Base-by-base conservation (phyloP, 1,284 basidiomycete species). In the Apiotrichum laibachii region DNA sequence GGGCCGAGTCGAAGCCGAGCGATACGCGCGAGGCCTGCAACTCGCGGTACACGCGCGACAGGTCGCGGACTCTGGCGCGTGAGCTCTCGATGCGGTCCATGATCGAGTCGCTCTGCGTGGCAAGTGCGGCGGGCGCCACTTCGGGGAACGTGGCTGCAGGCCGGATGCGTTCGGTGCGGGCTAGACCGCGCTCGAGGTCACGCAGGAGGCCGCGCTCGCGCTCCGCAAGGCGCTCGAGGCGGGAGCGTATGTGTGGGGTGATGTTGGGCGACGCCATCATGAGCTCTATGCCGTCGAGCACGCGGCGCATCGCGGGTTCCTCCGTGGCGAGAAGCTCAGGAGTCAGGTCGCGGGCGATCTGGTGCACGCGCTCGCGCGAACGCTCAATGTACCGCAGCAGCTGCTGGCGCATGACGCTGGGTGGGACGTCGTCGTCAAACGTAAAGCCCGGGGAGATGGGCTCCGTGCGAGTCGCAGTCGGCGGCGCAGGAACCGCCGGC, bases 1-100 rank as follows among this genome's bases (percentile, higher is more conserved):
- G 21, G 34, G 55, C 43, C 8, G 43, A 44, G 31, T 51, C 43
- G 33, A 50, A 40, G n/a, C 42, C 49, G 33, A 35, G 34, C 19
- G 48, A 19, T 3, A 51, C 51, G 10, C 59, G 55, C 7, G 54
- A 47, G 16, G 50, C 50, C 18, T 40, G 49, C 31, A 62, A 43
- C 40, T 62, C 53, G 9, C 39, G 35, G 34, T 51, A 48, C 7
- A 56, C 33, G 6, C 56, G 53, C 15, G 50, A 45, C 12, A 62
- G 56, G 15, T 55, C 56, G 11, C 46, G 53, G n/a, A 58, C 34
- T 0, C 60, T 39, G 34, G 50, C 50, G 11, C 54, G 49, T n/a
- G 60, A 47, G 0, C 50, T 50, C 53, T 55, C 56, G 13, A 62
- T 55, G 21, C 56, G 53, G 22, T 55, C 54, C 13, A 43, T 8